Evolutionary conservation across 2,329 filamentous ascomycete species (phyloP), one percentile per base, ranked within the genome.

Genomic region (Fusarium chaquense): DNA sequence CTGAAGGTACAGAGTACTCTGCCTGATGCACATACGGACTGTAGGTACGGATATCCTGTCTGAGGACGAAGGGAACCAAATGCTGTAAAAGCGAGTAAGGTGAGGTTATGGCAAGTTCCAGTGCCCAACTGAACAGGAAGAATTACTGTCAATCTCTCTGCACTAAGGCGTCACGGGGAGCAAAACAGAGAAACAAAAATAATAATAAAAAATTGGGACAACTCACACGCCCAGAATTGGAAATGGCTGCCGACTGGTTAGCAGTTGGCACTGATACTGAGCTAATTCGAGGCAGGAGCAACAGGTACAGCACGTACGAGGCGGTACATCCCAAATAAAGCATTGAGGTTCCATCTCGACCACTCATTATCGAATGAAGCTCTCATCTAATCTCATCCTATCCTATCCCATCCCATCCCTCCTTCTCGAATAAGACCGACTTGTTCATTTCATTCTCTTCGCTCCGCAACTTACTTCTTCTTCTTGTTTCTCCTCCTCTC

Each of bases 291-390:
- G 43, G 33, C 46, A 62, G 46, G 35, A 46, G 46, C 60, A 62
- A 26, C 49, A 61, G 28, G 36, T 60, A 60, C 35, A 43, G 43
- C 22, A 50, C 13, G 15, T 33, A 49, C 13, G 35, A 53, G 33
- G 28, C 59, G 35, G 60, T 32, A 40, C 59, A 35, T 44, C 38
- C 47, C 60, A 61, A 50, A 44, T 64, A 35, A 45, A 59, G 64
- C 46, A 44, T 62, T 46, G 45, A 68, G 50, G 58, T 53, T 51
- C 61, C 59, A 61, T 67, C 64, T 58, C 43, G 30, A 47, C 61
- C 61, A 63, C 61, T 61, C 62, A 57, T 66, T 70, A 49, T 70
- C 63, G 58, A 63, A 58, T 66, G 53, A 54, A 71, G 68, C 52
- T 70, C 67, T 50, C 58, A 65, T 64, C 52, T 67, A 55, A 68